phyloP scores from a whole-genome alignment of 352 stramenopile genomes.

The Bremia lactucae region DNA sequence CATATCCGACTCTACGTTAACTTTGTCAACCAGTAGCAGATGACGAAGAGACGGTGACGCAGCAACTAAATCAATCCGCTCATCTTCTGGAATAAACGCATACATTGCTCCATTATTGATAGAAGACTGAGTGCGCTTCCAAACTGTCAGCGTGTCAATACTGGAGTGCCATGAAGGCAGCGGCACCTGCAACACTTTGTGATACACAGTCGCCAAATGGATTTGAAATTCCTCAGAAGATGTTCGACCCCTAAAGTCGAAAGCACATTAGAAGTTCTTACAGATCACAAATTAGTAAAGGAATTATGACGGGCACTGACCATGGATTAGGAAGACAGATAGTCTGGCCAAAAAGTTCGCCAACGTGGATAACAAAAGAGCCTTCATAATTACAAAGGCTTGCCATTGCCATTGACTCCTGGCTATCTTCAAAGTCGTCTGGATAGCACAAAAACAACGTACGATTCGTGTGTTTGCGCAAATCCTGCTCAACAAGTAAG shows the following conservation, averaged over 20 bases:
- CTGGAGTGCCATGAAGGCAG: conserved; percentile 90
- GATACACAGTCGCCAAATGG: conserved; percentile 84
- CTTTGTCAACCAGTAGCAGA: conserved; percentile 28
- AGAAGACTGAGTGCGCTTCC: conserved; percentile 88
- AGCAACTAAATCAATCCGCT: conserved; percentile 59
- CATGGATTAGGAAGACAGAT: conserved; percentile 83
- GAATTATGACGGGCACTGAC: conserved; percentile 27
- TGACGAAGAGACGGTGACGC: conserved; percentile 55
- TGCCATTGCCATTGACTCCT: conserved; percentile 83
- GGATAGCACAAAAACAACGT: conserved; percentile 91
- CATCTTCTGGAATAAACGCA: conserved; percentile 61
- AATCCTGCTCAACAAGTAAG: conserved; percentile 21
- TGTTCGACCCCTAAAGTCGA: conserved; percentile 65
- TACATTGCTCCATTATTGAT: conserved; percentile 77
- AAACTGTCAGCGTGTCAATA: conserved; percentile 88
- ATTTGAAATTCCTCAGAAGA: conserved; percentile 89
- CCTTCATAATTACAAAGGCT: conserved; percentile 87
- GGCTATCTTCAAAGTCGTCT: conserved; percentile 85
- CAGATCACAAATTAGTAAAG: not conserved
- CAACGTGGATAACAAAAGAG: conserved; percentile 89
- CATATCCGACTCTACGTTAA: not conserved
- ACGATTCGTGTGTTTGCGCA: conserved; percentile 66
- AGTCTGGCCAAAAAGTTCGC: conserved; percentile 87
- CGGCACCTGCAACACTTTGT: conserved; percentile 88
- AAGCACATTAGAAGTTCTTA: not conserved